Percentiles rank a stretch among this genome's conserved stretches.
Evolutionary conservation across 345 rosid species (phyloP).

Genomic region (Cardamine resedifolia): DNA sequence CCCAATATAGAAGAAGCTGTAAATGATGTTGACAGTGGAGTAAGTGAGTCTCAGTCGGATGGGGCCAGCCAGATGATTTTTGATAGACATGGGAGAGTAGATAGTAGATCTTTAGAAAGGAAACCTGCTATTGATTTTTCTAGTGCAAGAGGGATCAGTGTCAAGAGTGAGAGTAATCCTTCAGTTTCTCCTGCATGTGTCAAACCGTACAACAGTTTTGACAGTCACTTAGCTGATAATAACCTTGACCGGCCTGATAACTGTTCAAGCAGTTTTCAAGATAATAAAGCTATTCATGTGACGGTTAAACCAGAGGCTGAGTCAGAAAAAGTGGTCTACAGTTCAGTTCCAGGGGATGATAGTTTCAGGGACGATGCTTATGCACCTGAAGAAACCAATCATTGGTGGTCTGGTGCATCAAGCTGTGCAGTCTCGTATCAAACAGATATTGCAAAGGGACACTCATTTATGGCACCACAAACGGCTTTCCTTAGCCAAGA

Average conservation of each 20-base stretch:
- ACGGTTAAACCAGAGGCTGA: conserved; percentile 40
- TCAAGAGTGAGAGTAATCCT: conserved; percentile 41
- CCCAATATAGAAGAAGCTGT: conserved; percentile 40
- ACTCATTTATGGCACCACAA: conserved; percentile 31
- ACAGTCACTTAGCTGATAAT: conserved; percentile 33
- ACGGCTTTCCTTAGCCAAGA: conserved; percentile 34
- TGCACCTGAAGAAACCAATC: conserved; percentile 40
- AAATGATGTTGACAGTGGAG: conserved; percentile 45
- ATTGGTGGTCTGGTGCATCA: conserved; percentile 34
- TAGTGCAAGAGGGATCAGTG: conserved; percentile 37
- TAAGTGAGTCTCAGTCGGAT: conserved; percentile 42
- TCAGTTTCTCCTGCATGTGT: conserved; percentile 35
- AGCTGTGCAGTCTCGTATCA: conserved; percentile 28
- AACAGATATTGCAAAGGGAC: conserved; percentile 33
- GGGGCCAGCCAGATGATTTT: conserved; percentile 41
- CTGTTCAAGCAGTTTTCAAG: conserved; percentile 30
- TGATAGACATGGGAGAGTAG: conserved; percentile 37
- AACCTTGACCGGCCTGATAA: conserved; percentile 33
- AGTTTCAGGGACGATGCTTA: conserved; percentile 31
- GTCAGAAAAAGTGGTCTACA: conserved; percentile 31
- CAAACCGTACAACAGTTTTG: conserved; percentile 34
- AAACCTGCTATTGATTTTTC: conserved; percentile 37
- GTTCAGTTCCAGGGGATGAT: conserved; percentile 37
- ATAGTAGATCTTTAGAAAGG: conserved; percentile 40
- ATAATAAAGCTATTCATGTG: conserved; percentile 1